These are phyloP conservation scores for Scolecobasidium constrictum DNA, from an alignment of 2,329 filamentous ascomycete species.

Conservation along the genomic window DNA sequence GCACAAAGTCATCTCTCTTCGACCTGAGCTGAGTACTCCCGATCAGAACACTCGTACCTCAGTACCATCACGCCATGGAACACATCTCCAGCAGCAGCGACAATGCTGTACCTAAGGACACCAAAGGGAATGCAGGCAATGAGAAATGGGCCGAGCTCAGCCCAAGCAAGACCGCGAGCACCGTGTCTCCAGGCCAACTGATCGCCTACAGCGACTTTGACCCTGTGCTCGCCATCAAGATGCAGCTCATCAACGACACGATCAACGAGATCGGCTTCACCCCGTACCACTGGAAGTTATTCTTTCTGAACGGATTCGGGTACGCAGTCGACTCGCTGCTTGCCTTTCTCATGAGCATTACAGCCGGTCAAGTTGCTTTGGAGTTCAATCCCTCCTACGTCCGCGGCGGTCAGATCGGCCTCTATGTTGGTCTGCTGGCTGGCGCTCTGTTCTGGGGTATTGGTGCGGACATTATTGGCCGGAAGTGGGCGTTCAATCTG, in stretches of 20 bases:
- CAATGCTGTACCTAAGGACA: too few relatives aligned
- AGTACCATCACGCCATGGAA: too few relatives aligned
- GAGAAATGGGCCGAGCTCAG: too few relatives aligned
- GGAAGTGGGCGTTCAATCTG: constrained; percentile 57
- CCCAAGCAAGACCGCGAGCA: too few relatives aligned
- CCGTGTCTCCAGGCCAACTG: too few relatives aligned
- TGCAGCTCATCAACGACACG: constrained; percentile 59
- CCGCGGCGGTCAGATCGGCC: constrained; percentile 50
- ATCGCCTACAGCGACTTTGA: constrained; percentile 47
- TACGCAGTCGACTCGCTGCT: constrained; percentile 48
- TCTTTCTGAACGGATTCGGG: constrained; percentile 51
- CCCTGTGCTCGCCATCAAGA: constrained; percentile 53
- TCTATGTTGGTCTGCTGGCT: constrained; percentile 46
- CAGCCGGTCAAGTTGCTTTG: constrained; percentile 44
- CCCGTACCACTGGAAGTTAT: constrained; percentile 45
- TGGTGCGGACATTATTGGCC: constrained; percentile 54
- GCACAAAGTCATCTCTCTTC: too few relatives aligned
- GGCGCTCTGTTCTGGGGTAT: constrained; percentile 56
- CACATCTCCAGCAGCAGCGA: too few relatives aligned
- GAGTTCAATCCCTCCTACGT: constrained; percentile 48
- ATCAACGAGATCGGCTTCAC: constrained; percentile 46
- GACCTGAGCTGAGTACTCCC: too few relatives aligned
- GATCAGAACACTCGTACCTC: too few relatives aligned
- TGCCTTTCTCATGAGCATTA: constrained; percentile 52
- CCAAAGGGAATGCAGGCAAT: too few relatives aligned